Base-by-base conservation (phyloP, 495 filamentous ascomycete species). In the Hypomontagnella submonticulosa region DNA sequence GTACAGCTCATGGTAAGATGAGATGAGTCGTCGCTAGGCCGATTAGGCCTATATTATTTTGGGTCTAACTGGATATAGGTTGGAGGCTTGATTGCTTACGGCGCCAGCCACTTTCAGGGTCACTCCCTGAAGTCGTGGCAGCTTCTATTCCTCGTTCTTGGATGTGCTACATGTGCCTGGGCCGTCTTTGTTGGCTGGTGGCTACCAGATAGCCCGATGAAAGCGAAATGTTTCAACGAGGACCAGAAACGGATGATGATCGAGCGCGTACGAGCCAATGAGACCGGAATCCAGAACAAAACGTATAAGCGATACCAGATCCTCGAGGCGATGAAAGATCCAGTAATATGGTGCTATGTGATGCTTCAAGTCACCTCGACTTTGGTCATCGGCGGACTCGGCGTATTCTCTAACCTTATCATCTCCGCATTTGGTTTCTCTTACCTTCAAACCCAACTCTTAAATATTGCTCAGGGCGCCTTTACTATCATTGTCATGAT, bases 211-310 rank as follows among this genome's bases (percentile, higher is more conserved):
- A 83, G 83, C 0, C 85, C 85, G 0, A 80, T 87, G 60, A 81
- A 80, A 1, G 84, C 86, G 4, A 81, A 77, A 20, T 85, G 84
- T 32, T 79, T 88, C 19, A 80, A 58, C 40, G 74, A 79, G 42
- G 74, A 77, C 50, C 79, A 88, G 62, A 83, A 85, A 32, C 74
- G 75, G 10, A 75, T 87, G 42, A 84, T 84, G 16, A 75, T 87
- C 11, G 80, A 85, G 60, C 76, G 85, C 8, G 68, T 88, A 6
- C 73, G 83, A 12, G 76, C 80, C 7, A 86, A 88, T 57, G 83
- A 85, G 58, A 87, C 85, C 0, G 86, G 86, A 44, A 78, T 88
- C 8, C 84, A 88, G 73, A 88, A 86, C 53, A 82, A 85, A 47
- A 80, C 84, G 57, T 78, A 73, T 49, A 71, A 72, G 60, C 69